Percentiles rank a stretch among this genome's conserved stretches.
Evolutionary conservation across 306 rosid genomes (phyloP).

Genomic region (Medicago lupulina): DNA sequence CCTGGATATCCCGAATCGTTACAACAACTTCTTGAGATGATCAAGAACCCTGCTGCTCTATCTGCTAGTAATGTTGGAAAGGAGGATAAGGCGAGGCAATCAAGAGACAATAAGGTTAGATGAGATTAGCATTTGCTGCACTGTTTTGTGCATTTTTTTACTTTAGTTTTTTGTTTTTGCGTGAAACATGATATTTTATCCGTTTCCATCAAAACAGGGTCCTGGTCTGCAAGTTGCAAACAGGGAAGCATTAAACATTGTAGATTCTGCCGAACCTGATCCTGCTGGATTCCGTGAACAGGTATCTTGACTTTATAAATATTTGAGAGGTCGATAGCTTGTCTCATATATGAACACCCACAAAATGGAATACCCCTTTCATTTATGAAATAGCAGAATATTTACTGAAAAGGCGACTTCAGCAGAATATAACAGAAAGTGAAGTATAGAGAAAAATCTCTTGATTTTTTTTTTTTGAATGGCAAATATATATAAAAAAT

Average conservation of each 20-base stretch:
- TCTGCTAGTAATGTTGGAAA: slow-evolving; percentile 70
- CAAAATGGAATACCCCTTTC: not conserved
- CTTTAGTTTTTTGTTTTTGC: not conserved
- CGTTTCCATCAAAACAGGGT: slow-evolving; percentile 51
- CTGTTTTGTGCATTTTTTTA: not conserved
- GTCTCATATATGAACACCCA: not conserved
- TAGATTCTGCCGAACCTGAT: slow-evolving; percentile 79
- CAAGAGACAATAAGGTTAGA: slow-evolving; percentile 81
- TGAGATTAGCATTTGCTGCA: slow-evolving; percentile 19
- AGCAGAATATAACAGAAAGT: not conserved
- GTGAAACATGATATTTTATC: not conserved
- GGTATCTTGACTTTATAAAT: slow-evolving; percentile 55
- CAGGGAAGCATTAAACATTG: slow-evolving; percentile 66
- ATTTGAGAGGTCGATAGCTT: slow-evolving; percentile 18
- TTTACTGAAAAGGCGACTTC: not conserved
- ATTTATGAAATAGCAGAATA: not conserved
- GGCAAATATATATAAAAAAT: too few relatives aligned
- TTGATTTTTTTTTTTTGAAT: not conserved
- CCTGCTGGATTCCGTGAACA: slow-evolving; percentile 91
- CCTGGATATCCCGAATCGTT: slow-evolving; percentile 91
- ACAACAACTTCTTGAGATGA: slow-evolving; percentile 81
- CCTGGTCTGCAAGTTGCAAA: slow-evolving; percentile 55
- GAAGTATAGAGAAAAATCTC: not conserved
- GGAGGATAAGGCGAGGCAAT: slow-evolving; percentile 83
- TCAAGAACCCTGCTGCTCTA: slow-evolving; percentile 74